phyloP scores from a whole-genome alignment of 352 stramenopile genomes.

The Globisporangium okanoganense region DNA sequence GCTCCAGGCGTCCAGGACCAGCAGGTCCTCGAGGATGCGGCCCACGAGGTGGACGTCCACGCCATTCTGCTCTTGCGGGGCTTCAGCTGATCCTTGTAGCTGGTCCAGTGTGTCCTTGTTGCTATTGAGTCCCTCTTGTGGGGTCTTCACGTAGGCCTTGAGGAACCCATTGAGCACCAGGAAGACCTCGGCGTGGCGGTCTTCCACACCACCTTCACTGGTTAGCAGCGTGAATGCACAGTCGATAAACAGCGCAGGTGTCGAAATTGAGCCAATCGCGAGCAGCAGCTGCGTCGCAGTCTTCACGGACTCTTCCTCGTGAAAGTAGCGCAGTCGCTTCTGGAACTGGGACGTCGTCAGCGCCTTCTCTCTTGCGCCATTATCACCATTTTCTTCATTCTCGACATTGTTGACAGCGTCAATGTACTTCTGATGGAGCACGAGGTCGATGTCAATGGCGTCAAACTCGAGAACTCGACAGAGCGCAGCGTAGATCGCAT shows the following conservation, averaged over 20 bases:
- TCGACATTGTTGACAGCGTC: constrained; percentile 2
- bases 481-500: constrained; percentile 43
- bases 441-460: constrained; percentile 66
- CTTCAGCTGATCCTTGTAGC: not conserved
- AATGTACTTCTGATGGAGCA: constrained; percentile 46
- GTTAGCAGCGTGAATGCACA: constrained; percentile 45
- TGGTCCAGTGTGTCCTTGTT: not conserved
- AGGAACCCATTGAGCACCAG: constrained; percentile 70
- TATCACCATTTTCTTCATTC: constrained; percentile 3
- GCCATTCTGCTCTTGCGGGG: not conserved
- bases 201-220: not conserved
- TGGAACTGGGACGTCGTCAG: constrained; percentile 71
- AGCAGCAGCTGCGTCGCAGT: constrained; percentile 43
- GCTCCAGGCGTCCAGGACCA: constrained; percentile 43
- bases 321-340: constrained; percentile 70
- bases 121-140: not conserved
- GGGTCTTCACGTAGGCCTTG: constrained; percentile 19
- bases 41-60: constrained; percentile 65
- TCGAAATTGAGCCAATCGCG: constrained; percentile 39
- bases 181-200: constrained; percentile 34
- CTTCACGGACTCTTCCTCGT: constrained; percentile 59
- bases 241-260: constrained; percentile 64
- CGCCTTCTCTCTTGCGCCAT: not conserved
- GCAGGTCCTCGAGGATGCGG: constrained; percentile 71
- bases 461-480: constrained; percentile 55